A percentile compares a stretch with the other conserved stretches of the same genome.
These are phyloP conservation scores for Linderniella brevidens DNA, from an alignment of 257 asterid species.

Conservation along the genomic window DNA sequence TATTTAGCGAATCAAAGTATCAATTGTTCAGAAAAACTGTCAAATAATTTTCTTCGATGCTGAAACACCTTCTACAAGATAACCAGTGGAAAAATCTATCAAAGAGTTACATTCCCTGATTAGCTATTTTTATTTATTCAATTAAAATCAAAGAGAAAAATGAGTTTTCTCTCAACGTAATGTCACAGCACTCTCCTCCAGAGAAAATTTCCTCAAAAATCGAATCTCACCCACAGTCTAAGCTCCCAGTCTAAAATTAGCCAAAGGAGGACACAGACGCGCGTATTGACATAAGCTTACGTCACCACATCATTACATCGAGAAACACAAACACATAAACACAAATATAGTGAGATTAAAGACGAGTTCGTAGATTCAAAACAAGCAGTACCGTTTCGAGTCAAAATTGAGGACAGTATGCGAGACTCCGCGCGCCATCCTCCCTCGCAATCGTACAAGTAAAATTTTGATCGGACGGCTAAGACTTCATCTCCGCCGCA, in stretches of 20 bases:
- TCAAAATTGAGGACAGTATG: constrained; percentile 14
- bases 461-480: constrained; percentile 15
- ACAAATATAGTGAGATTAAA: no score
- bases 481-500: constrained; percentile 6
- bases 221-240: constrained; percentile 14
- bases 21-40: no score
- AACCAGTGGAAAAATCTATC: no score
- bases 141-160: neutral
- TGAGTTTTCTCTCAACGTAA: constrained; percentile 13
- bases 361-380: constrained; percentile 4
- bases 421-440: constrained; percentile 19
- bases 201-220: constrained; percentile 9
- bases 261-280: constrained; percentile 20
- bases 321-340: no score
- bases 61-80: no score
- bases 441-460: constrained; percentile 13
- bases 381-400: constrained; percentile 19
- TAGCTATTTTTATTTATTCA: no score
- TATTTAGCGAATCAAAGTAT: neutral
- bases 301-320: no score
- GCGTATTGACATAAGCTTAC: constrained; percentile 15
- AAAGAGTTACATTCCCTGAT: no score
- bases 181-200: constrained; percentile 8
- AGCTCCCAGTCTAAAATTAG: constrained; percentile 10
- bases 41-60: no score